Evolutionary conservation across 805 yeast genomes (phyloP), one percentile per base, ranked within the genome.

Genomic region (Saturnispora dispora): DNA sequence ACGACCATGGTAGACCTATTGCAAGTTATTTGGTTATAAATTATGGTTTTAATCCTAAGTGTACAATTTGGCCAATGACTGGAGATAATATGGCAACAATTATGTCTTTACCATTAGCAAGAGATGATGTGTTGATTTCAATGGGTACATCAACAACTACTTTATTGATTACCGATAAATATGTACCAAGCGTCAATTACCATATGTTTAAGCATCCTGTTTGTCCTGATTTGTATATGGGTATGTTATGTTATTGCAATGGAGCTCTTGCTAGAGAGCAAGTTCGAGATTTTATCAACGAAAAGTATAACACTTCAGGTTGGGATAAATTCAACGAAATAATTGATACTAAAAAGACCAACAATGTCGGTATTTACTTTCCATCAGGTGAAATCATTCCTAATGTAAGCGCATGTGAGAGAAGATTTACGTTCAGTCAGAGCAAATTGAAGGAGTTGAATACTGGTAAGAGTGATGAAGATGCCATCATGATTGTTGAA

Each of bases 141-240:
- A 71, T 90, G 64, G 97, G 96, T 0, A 89, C 96, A 0, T 83
- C 93, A n/a, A 89, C 97, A 2, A 89, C 97, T 0, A 87, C 88
- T 3, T 72, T 90, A 35, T 68, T 89, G 46, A 82, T 89, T 41
- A 89, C 96, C 5, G 83, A 87, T 53, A 75, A 79, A 52, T 89
- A 82, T 63, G 74, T 73, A 18, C 89, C 96, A 2, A 83, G 90
- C 1, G 79, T 88, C 5, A 85, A 83, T 58, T 89, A 88, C 63
- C 96, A 89, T 62, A 66, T 88, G 57, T 89, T 89, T 70, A 79
- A 79, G 55, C 96, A 90, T 63, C 96, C 97, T 8, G 84, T 95
- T 0, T 77, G 85, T 55, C 77, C 78, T 0, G 74, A 74, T 36
- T 81, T 83, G 36, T 89, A 81, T 64, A 90, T 89, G 96, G 96